Evolutionary conservation across 2,329 filamentous ascomycete species (phyloP), one percentile per base, ranked within the genome.

Genomic region (Cladophialophora chaetospira): DNA sequence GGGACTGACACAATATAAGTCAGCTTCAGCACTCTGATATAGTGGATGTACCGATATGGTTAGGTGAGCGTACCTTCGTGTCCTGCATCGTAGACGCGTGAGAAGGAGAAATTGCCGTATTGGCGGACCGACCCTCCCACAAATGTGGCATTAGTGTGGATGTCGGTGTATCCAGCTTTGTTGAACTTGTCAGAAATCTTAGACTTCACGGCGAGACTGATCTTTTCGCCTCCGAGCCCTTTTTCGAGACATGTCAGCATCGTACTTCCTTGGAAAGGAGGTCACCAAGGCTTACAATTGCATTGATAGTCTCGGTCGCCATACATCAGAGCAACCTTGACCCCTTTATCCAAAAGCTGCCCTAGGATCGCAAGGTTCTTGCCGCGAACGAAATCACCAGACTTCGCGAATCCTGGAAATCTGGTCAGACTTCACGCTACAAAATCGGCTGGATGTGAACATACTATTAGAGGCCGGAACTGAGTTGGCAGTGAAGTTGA

Each of bases 401-500:
- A 49, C 10, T 15, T 19, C 57, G 47, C 61, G 58, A 85, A 85
- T 1, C 75, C 78, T 72, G 70, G 1, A 82, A 79, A 1, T 9
- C 10, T 75, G 72, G 3, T 63, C 51, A n/a, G 72, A 73, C 1
- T 71, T 70, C 11, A 5, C 28, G 8, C 40, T 17, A 17, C 5
- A 13, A 50, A 17, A 1, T 17, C 5, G 42, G 10, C 10, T 9
- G 21, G 29, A 4, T 25, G 26, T 15, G 29, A 10, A 50, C 46
- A 15, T 44, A 56, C 53, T 74, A 69, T 56, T 79, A 79, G 63
- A 82, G 78, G 19, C 79, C 78, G 3, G 73, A 2, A 62, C 53
- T 6, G 72, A 75, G 1, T 71, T 70, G 10, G 72, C 66, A 0
- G 82, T 81, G 72, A 78, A 86, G 68, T 87, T 86, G 15, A 86